Percentiles rank a stretch among this genome's conserved stretches.
Conservation (phyloP, 352 stramenopile genomes). For the Phytophthora cryptogea region DNA sequence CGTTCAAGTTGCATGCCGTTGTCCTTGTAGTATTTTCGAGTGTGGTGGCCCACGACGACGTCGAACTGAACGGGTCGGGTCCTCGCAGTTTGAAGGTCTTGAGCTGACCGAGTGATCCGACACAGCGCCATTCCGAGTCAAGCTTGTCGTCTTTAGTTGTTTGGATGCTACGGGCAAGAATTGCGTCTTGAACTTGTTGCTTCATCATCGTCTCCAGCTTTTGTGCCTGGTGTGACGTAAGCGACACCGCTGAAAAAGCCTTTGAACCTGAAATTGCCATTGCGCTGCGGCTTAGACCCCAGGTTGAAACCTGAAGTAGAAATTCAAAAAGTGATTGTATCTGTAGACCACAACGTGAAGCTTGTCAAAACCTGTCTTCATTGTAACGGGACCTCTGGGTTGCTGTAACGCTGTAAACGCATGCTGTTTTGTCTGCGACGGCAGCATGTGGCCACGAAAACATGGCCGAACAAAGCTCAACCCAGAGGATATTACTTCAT, state of each 20-base stretch:
- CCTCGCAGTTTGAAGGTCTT: conserved; percentile 49
- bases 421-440: not conserved
- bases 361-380: no score
- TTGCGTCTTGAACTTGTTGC: conserved; percentile 48
- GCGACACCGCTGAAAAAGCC: conserved; percentile 36
- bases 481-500: not conserved
- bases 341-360: not conserved
- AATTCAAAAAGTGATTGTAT: not conserved
- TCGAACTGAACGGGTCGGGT: conserved; percentile 30
- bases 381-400: no score
- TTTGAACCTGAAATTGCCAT: not conserved
- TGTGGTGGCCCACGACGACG: conserved; percentile 29
- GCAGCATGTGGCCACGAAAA: not conserved
- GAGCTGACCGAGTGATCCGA: conserved; percentile 40
- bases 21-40: conserved; percentile 12
- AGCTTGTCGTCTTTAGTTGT: conserved; percentile 25
- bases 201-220: conserved; percentile 47
- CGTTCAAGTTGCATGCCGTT: conserved; percentile 18
- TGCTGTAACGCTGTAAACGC: not conserved
- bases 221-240: conserved; percentile 26
- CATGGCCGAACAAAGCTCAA: not conserved
- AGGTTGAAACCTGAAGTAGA: not conserved
- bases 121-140: conserved; percentile 44
- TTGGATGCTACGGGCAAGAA: conserved; percentile 36
- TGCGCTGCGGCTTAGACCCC: not conserved